Percentiles rank a stretch among this genome's conserved stretches.
phyloP scores from a whole-genome alignment of 1,139 yeast species.

The Suhomyces panamericanus region DNA sequence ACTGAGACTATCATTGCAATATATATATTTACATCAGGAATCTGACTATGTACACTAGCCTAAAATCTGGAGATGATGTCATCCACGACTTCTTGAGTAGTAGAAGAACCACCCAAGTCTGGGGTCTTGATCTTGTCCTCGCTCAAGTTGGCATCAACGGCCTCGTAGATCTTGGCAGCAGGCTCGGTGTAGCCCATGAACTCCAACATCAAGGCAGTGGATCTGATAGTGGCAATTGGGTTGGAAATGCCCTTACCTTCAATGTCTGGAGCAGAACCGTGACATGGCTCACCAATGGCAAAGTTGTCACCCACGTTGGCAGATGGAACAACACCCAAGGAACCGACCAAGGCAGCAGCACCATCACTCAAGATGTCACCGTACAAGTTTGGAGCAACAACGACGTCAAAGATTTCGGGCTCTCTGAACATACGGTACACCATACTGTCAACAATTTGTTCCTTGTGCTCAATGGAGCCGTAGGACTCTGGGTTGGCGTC shows the following conservation, averaged over 20 bases:
- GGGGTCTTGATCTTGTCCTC: conserved; percentile 87
- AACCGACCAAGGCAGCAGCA: conserved; percentile 98
- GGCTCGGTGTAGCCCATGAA: conserved; percentile 90
- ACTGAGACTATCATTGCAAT: conserved; percentile 26
- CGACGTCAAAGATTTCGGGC: conserved; percentile 95
- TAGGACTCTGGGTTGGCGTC: conserved; percentile 61
- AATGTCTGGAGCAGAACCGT: conserved; percentile 98
- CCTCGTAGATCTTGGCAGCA: conserved; percentile 88
- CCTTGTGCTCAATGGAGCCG: conserved; percentile 66
- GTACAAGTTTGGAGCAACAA: conserved; percentile 96
- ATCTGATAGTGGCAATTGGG: conserved; percentile 97
- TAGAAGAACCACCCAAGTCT: conserved; percentile 86
- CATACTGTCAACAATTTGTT: conserved; percentile 98
- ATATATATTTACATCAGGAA: neutral
- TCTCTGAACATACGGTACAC: conserved; percentile 98
- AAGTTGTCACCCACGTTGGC: conserved; percentile 96
- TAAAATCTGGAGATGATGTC: conserved; percentile 63
- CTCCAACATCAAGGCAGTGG: conserved; percentile 95
- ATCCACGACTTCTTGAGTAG: conserved; percentile 82
- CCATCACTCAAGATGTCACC: conserved; percentile 98
- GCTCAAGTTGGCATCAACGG: conserved; percentile 88
- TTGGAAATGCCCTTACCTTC: conserved; percentile 94
- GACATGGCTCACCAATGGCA: conserved; percentile 99
- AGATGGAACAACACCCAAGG: conserved; percentile 96
- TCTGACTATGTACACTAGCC: conserved; percentile 4